Percentiles rank a stretch among this genome's conserved stretches.
These are phyloP conservation scores for Metarhizium brunneum DNA, from an alignment of 2,329 filamentous ascomycete genomes.

Conservation along the genomic window DNA sequence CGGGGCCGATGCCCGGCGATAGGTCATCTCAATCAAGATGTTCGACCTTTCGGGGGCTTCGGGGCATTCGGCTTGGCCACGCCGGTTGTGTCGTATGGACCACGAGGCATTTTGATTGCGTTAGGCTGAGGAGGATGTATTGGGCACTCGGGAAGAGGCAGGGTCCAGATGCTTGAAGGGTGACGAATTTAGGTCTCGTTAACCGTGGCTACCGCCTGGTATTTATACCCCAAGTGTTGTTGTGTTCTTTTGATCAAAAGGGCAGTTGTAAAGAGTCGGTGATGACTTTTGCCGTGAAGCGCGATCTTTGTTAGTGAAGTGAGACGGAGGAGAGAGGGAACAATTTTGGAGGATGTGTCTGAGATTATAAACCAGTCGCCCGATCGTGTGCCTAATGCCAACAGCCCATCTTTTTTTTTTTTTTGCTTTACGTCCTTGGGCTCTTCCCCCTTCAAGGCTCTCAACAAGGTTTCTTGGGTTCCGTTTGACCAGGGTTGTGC, in stretches of 20 bases:
- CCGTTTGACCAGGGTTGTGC: conserved; percentile 7
- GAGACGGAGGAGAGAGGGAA: not conserved
- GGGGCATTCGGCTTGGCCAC: conserved; percentile 25
- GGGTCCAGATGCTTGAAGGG: not conserved
- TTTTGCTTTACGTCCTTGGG: not conserved
- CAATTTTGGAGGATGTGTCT: conserved; percentile 9
- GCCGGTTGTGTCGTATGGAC: conserved; percentile 29
- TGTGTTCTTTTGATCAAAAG: not conserved
- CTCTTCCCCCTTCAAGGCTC: not conserved
- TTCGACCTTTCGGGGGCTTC: conserved; percentile 22
- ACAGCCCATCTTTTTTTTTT: not conserved
- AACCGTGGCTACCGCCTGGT: not conserved
- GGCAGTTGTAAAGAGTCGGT: too few species aligned
- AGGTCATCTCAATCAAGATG: not conserved
- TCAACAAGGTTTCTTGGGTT: conserved; percentile 1
- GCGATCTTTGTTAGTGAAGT: not conserved
- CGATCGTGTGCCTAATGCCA: conserved; percentile 2
- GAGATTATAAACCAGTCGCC: conserved; percentile 10
- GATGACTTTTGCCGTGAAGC: not conserved
- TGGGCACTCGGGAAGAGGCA: not conserved
- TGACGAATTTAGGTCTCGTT: not conserved
- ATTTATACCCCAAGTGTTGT: not conserved
- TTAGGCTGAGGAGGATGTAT: conserved; percentile 1
- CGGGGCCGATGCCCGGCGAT: not conserved
- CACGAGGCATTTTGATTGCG: conserved; percentile 20